Evolutionary conservation across 345 rosid species (phyloP).

Genomic region (Brassica carinata): DNA sequence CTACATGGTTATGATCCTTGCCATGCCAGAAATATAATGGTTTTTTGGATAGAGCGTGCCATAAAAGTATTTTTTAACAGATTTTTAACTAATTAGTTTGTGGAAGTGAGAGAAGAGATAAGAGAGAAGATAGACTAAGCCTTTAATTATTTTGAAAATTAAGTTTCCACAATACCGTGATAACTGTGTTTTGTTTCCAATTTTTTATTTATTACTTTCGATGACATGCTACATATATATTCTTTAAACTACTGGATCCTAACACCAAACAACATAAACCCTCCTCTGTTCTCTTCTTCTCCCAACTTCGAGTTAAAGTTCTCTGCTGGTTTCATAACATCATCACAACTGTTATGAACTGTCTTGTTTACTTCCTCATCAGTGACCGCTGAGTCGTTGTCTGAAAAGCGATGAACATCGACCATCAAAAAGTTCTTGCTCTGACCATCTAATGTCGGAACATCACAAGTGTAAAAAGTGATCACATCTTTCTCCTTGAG

Average conservation of each 20-base stretch:
- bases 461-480: slow-evolving; percentile 49
- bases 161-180: background rate
- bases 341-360: background rate
- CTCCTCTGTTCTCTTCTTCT: slow-evolving; percentile 24
- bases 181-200: background rate
- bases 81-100: background rate
- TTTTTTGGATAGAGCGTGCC: background rate
- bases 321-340: background rate
- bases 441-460: slow-evolving; percentile 5
- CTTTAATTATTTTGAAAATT: background rate
- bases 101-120: background rate
- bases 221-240: background rate
- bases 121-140: background rate
- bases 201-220: background rate
- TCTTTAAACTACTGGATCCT: slow-evolving; percentile 34
- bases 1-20: background rate
- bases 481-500: slow-evolving; percentile 57
- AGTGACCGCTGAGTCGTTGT: background rate
- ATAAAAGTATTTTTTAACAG: background rate
- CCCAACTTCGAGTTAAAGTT: slow-evolving; percentile 13
- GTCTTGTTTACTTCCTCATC: slow-evolving; percentile 4
- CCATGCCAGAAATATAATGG: background rate
- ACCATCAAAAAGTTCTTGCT: slow-evolving; percentile 40
- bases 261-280: slow-evolving; percentile 57
- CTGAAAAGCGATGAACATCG: slow-evolving; percentile 37